Conservation (phyloP, 768 basidiomycete genomes). For the Mycena floridula region DNA sequence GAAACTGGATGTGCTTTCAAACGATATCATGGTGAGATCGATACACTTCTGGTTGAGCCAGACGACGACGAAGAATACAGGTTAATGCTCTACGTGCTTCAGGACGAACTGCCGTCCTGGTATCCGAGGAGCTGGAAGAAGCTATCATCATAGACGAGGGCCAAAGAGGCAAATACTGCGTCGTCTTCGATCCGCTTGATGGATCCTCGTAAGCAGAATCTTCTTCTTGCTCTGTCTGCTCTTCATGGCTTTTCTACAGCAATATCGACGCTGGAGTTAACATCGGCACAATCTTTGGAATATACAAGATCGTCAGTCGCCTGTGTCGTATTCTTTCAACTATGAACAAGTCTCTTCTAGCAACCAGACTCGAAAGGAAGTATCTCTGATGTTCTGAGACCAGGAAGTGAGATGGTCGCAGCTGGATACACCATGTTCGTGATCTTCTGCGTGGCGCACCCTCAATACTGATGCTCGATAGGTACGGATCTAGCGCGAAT, state of each 20-base stretch:
- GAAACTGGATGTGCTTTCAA: constrained; percentile 95
- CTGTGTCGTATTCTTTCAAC: no score
- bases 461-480: no score
- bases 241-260: no score
- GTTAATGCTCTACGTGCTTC: constrained; percentile 93
- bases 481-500: constrained; percentile 94
- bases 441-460: no score
- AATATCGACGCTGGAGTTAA: constrained; percentile 99
- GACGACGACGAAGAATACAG: no score
- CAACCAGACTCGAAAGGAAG: constrained; percentile 71
- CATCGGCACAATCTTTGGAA: constrained; percentile 96
- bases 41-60: no score
- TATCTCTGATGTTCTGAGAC: constrained; percentile 83
- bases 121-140: constrained; percentile 92
- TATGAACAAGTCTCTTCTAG: constrained; percentile 34
- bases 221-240: no score
- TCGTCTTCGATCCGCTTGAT: constrained; percentile 97
- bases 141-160: constrained; percentile 84
- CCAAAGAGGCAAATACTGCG: constrained; percentile 86
- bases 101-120: constrained; percentile 93
- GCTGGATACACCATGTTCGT: constrained; percentile 94
- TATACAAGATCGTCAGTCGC: constrained; percentile 79
- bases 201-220: no score
- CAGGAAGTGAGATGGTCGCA: constrained; percentile 95
- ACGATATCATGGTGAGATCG: constrained; percentile 99